Evolutionary conservation across 345 rosid genomes (phyloP), one percentile per base, ranked within the genome.

Genomic region (Eucalyptus decipiens): DNA sequence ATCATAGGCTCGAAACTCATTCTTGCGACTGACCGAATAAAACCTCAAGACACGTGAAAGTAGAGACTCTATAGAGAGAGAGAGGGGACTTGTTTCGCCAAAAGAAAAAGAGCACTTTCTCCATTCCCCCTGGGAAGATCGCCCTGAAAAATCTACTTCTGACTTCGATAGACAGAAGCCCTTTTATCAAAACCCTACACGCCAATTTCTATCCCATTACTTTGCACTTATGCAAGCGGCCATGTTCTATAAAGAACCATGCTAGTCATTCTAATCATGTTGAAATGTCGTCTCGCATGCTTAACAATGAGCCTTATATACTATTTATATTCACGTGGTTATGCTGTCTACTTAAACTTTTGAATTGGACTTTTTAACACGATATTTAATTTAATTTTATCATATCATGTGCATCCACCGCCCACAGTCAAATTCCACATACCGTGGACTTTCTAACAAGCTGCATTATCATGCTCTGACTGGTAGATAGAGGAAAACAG

Each of bases 401-500:
- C 62, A 9, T 56, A 21, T 24, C 28, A 56, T 24, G 62, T 56
- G 62, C 62, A 56, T 56, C 62, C 62, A 24, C 6, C 3, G 26
- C 62, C 30, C 28, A 21, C 28, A 2, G 58, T 52, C 58, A 52
- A 52, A 52, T 52, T 21, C 58, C 58, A 19, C 58, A 52, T 52
- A 8, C 58, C 26, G 11, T 52, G 58, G 58, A 52, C 97, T 91
- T 97, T 92, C 11, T 52, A 52, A 52, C 58, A 52, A 52, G 95
- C 96, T 3, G 97, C 97, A 6, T 93, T 90, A 43, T 95, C 95
- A 81, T 90, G 96, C 90, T 96, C 98, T 90, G 95, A 92, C 92
- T 94, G 94, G 56, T 6, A 76, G 21, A 87, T 45, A 26, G 47
- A 51, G 28, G 40, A 48, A 85, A 43, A 49, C 69, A 86, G 30